Percentiles rank a stretch among this genome's conserved stretches.
These are phyloP conservation scores for Colletotrichum neosansevieriae DNA, from an alignment of 2,329 filamentous ascomycete genomes.

Conservation along the genomic window DNA sequence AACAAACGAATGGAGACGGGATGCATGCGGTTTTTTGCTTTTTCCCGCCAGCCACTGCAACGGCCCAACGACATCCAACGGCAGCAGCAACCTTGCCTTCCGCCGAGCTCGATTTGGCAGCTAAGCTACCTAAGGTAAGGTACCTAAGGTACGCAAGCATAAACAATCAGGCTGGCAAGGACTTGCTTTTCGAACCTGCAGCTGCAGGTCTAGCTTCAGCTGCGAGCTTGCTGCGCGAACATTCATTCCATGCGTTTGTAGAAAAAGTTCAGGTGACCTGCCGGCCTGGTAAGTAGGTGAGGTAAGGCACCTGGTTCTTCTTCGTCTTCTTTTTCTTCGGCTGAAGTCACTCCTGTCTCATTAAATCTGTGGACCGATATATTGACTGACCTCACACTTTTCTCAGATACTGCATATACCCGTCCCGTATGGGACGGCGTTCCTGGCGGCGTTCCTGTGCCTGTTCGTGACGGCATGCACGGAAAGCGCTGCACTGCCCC, in stretches of 20 bases:
- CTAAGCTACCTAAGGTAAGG: neutral
- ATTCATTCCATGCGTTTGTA: no score
- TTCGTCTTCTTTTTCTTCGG: conserved; percentile 17
- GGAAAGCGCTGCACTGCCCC: conserved; percentile 21
- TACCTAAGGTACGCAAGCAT: no score
- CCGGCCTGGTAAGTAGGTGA: neutral
- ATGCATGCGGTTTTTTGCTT: conserved; percentile 25
- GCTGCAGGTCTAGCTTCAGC: no score
- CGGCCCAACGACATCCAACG: conserved; percentile 19
- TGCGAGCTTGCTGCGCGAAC: neutral
- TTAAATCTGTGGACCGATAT: conserved; percentile 6
- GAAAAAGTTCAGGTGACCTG: no score
- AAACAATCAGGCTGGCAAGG: no score
- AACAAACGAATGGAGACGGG: neutral
- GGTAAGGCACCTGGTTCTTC: no score
- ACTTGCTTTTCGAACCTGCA: no score
- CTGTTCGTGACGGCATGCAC: conserved; percentile 27
- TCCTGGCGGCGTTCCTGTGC: conserved; percentile 2
- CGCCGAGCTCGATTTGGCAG: neutral
- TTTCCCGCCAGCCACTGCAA: conserved; percentile 28
- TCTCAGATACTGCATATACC: conserved; percentile 9
- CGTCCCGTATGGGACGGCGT: conserved; percentile 11
- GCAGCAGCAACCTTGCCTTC: conserved; percentile 7
- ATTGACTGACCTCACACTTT: conserved; percentile 13
- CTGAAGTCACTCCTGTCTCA: conserved; percentile 6